These are phyloP conservation scores for Naganishia antarctica DNA, from an alignment of 768 basidiomycete species.

Conservation along the genomic window DNA sequence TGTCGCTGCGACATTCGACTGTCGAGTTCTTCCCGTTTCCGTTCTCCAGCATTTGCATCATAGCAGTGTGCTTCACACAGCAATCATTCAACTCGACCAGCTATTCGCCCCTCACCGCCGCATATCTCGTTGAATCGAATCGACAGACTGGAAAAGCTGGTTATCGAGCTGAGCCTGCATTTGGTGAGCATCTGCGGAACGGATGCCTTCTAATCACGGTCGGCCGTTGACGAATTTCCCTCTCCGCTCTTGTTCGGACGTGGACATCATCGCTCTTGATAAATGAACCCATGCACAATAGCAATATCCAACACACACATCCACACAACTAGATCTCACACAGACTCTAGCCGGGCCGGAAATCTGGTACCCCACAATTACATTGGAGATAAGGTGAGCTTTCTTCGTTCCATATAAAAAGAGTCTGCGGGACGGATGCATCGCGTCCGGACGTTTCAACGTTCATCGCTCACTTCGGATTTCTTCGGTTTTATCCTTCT, in stretches of 20 bases:
- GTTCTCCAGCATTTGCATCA: too few species aligned
- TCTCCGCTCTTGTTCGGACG: background rate
- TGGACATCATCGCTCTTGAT: background rate
- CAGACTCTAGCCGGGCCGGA: background rate
- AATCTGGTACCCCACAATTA: background rate
- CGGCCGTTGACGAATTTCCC: constrained; percentile 1
- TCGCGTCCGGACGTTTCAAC: constrained; percentile 2
- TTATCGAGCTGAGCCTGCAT: background rate
- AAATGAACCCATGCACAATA: too few species aligned
- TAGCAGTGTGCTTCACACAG: too few species aligned
- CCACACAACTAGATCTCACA: background rate
- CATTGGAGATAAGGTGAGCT: background rate
- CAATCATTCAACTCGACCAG: too few species aligned
- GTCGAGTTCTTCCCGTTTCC: too few species aligned
- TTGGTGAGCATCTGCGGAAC: constrained; percentile 4
- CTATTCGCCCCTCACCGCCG: too few species aligned
- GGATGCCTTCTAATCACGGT: background rate
- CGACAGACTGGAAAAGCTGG: too few species aligned
- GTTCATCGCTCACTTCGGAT: constrained; percentile 6
- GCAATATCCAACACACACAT: background rate
- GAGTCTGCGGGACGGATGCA: background rate
- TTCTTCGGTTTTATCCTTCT: constrained; percentile 11
- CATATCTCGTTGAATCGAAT: too few species aligned
- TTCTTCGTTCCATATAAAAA: too few species aligned
- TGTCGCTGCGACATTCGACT: too few species aligned